These are phyloP conservation scores for Candida succiphila DNA, from an alignment of 805 yeast genomes.

Conservation along the genomic window DNA sequence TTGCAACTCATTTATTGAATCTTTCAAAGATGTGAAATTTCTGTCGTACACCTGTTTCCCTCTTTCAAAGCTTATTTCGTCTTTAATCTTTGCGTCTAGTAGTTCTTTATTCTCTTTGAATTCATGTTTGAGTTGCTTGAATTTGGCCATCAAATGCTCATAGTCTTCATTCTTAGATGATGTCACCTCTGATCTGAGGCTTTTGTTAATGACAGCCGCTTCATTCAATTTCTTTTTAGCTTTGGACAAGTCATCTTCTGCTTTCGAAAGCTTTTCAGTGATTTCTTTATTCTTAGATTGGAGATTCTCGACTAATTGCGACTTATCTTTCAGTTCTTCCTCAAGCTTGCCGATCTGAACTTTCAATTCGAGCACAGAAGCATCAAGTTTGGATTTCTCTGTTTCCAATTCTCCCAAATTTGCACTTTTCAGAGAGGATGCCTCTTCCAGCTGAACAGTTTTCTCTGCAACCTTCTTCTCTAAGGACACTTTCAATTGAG, in stretches of 20 bases:
- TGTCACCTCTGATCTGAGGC: background rate
- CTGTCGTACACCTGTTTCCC: conserved; percentile 35
- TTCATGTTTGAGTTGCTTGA: conserved; percentile 34
- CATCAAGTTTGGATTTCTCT: no score
- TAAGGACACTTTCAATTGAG: conserved; percentile 17
- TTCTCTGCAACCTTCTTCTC: conserved; percentile 13
- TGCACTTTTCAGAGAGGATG: conserved; percentile 14
- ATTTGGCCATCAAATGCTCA: conserved; percentile 17
- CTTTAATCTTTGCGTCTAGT: conserved; percentile 30
- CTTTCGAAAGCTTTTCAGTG: background rate
- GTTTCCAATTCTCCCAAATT: background rate
- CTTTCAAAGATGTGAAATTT: conserved; percentile 27
- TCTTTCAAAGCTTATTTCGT: conserved; percentile 30
- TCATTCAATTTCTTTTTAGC: conserved; percentile 8
- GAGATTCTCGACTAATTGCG: no score
- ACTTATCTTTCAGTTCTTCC: conserved; percentile 1
- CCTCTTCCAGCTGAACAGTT: conserved; percentile 5
- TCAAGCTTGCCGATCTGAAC: conserved; percentile 17
- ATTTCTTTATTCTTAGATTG: background rate
- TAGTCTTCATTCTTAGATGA: conserved; percentile 9
- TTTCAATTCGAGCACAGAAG: conserved; percentile 10
- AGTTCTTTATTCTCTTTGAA: conserved; percentile 30
- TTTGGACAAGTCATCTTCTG: conserved; percentile 1
- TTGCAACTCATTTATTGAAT: conserved; percentile 15
- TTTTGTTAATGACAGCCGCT: conserved; percentile 9